Conservation (phyloP, 148 eudicot species). For the Nepenthes gracilis region DNA sequence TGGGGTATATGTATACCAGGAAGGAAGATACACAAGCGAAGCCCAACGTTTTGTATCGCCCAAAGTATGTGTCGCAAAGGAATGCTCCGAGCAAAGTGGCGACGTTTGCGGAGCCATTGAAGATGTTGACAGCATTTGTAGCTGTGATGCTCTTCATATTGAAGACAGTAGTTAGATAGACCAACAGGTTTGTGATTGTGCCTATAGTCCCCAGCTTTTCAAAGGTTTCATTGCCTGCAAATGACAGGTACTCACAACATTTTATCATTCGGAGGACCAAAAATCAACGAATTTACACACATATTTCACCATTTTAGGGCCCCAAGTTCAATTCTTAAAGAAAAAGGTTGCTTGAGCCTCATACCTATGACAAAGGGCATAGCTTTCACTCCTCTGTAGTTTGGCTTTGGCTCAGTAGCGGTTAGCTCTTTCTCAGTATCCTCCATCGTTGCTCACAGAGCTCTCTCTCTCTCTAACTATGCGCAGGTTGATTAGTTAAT, state of each 20-base stretch:
- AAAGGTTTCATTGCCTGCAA: constrained; percentile 28
- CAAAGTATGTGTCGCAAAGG: constrained; percentile 28
- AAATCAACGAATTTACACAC: too few species aligned
- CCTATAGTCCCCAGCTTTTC: constrained; percentile 33
- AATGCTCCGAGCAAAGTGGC: constrained; percentile 26
- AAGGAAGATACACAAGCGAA: constrained; percentile 21
- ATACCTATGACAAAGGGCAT: neutral
- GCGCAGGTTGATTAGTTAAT: too few species aligned
- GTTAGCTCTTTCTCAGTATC: too few species aligned
- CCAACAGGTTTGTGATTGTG: constrained; percentile 18
- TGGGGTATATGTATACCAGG: constrained; percentile 6
- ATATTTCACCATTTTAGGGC: too few species aligned
- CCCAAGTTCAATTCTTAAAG: neutral
- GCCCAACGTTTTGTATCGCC: constrained; percentile 28
- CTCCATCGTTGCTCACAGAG: too few species aligned
- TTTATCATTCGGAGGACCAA: too few species aligned
- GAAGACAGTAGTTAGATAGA: constrained; percentile 22
- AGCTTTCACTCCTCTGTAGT: neutral
- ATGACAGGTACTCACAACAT: neutral
- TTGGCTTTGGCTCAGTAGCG: too few species aligned
- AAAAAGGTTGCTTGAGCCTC: constrained; percentile 1
- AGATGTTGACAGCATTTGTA: constrained; percentile 20
- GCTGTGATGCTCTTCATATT: constrained; percentile 25
- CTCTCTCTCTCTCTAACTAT: too few species aligned
- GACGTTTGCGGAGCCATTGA: constrained; percentile 23